Conservation (phyloP, 2,329 filamentous ascomycete genomes). For the Metarhizium album region DNA sequence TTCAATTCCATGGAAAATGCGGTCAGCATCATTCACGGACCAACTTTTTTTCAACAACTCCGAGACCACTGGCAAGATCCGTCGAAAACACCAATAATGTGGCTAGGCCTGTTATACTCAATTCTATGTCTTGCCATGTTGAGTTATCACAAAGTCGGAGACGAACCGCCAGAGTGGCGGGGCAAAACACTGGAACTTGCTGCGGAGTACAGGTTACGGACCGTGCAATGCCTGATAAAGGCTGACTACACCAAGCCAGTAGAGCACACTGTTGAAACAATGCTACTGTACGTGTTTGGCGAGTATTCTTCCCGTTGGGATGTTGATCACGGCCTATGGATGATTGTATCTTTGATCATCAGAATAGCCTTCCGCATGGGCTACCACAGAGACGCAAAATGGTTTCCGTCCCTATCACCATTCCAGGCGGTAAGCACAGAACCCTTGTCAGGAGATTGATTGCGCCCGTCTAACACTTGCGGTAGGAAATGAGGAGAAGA, state of each 20-base stretch:
- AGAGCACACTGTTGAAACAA: constrained; percentile 66
- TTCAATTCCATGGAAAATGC: constrained; percentile 71
- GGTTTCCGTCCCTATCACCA: constrained; percentile 59
- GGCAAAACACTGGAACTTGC: constrained; percentile 52
- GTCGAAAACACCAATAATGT: constrained; percentile 61
- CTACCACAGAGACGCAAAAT: constrained; percentile 67
- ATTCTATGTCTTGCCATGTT: constrained; percentile 69
- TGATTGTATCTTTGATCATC: constrained; percentile 44
- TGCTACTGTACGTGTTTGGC: constrained; percentile 64
- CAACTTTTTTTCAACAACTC: constrained; percentile 71
- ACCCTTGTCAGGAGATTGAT: neutral
- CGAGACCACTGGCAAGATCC: constrained; percentile 59
- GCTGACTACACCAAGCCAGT: constrained; percentile 69
- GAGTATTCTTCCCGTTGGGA: constrained; percentile 66
- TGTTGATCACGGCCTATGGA: constrained; percentile 56
- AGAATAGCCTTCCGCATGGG: constrained; percentile 58
- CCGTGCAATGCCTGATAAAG: constrained; percentile 66
- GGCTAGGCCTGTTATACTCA: constrained; percentile 67
- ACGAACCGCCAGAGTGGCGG: constrained; percentile 69
- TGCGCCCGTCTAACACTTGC: neutral
- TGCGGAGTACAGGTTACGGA: constrained; percentile 56
- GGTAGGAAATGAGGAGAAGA: constrained; percentile 57
- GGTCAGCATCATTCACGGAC: constrained; percentile 69
- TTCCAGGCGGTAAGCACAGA: constrained; percentile 51
- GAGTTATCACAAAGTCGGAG: constrained; percentile 68